Base-by-base conservation (phyloP, 2,329 filamentous ascomycete genomes). In the Fusarium torreyae region DNA sequence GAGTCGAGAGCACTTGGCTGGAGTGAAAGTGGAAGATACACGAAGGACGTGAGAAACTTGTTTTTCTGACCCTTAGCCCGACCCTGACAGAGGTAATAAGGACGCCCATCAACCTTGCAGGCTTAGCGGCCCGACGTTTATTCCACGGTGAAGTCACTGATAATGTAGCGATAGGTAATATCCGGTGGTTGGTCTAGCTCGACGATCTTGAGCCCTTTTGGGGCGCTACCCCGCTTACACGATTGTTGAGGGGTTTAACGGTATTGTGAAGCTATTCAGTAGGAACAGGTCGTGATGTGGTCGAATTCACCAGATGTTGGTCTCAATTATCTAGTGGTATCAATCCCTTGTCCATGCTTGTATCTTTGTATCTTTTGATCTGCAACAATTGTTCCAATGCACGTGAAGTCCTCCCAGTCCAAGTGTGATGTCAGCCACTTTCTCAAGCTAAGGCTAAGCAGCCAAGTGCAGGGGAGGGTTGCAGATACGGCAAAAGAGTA, bases 171-270 rank as follows among this genome's bases (percentile, higher is more conserved):
- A 33, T 26, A 52, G 54, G 53, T 64, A 59, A 60, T 60, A 44
- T 65, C 45, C 53, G 53, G 53, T 62, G 48, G 49, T 62, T 44
- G 56, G 66, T 40, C 43, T 45, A 22, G 44, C 1, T 42, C 18
- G 66, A 20, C 56, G 66, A 69, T 69, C 66, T 63, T 69, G n/a
- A 18, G 44, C 66, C 36, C 33, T 58, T 69, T 63, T 11, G 57
- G 53, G 11, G 13, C 6, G 17, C 10, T 63, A 52, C 66, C 66
- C 66, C 66, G 42, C 66, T 44, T 40, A 31, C 22, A 44, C 43
- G 43, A 44, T 57, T 34, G 6, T 42, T 44, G 45, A 48, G 60
- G 24, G 44, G 33, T 59, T 68, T 53, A 49, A 28, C 24, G 40
- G 24, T 7, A 18, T 17, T 22, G 18, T 28, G 26, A 40, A 58